Evolutionary conservation across 1,139 yeast species (phyloP).

Genomic region (Sugiyamaella neomexicana): DNA sequence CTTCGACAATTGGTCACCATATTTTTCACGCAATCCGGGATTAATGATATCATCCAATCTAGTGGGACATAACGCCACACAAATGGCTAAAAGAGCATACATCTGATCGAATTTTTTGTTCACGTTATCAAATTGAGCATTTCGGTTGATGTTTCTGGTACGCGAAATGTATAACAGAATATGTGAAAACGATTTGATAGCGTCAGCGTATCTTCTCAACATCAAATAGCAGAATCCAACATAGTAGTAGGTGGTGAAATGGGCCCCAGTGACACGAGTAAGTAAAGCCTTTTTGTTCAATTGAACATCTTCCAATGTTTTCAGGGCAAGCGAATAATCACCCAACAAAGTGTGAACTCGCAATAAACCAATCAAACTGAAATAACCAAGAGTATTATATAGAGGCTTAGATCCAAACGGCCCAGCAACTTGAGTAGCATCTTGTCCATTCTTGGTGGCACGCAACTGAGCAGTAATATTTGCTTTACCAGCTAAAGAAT

Average conservation of each 20-base stretch:
- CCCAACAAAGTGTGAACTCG: slow-evolving; percentile 52
- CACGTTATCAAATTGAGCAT: slow-evolving; percentile 49
- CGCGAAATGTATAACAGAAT: slow-evolving; percentile 49
- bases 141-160: slow-evolving; percentile 47
- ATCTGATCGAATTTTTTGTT: slow-evolving; percentile 53
- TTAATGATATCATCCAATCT: slow-evolving; percentile 49
- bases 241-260: slow-evolving; percentile 52
- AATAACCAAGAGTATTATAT: slow-evolving; percentile 51
- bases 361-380: slow-evolving; percentile 49
- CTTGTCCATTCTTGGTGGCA: slow-evolving; percentile 41
- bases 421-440: slow-evolving; percentile 44
- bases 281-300: slow-evolving; percentile 49
- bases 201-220: slow-evolving; percentile 52
- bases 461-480: slow-evolving; percentile 47
- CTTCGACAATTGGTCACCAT: slow-evolving; percentile 48
- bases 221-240: slow-evolving; percentile 53
- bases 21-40: slow-evolving; percentile 47
- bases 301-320: slow-evolving; percentile 50
- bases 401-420: slow-evolving; percentile 47
- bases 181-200: slow-evolving; percentile 50
- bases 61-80: slow-evolving; percentile 49
- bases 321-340: slow-evolving; percentile 50
- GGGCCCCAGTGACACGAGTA: slow-evolving; percentile 49
- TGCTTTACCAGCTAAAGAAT: slow-evolving; percentile 49
- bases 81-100: slow-evolving; percentile 51